Evolutionary conservation across 306 rosid species (phyloP).

Genomic region (Vigna angularis): DNA sequence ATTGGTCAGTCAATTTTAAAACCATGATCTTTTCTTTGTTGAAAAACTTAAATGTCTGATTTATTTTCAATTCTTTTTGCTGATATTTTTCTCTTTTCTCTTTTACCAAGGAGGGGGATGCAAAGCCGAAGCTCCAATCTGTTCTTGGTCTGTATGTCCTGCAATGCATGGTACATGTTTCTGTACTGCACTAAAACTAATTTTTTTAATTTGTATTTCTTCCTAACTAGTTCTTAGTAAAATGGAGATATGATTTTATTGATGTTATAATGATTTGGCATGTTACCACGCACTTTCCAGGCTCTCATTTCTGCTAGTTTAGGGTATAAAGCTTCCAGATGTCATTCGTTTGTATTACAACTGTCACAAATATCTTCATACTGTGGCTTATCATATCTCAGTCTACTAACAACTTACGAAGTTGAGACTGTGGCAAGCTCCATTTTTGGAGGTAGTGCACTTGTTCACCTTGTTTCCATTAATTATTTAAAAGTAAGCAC

Average conservation of each 20-base stretch:
- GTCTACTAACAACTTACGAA: conserved; percentile 65
- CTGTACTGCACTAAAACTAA: not conserved
- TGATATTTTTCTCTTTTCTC: conserved; percentile 37
- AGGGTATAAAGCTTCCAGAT: conserved; percentile 51
- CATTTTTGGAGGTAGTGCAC: conserved; percentile 63
- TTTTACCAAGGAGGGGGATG: conserved; percentile 63
- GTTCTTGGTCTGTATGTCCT: conserved; percentile 80
- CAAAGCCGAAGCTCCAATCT: conserved; percentile 63
- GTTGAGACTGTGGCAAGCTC: conserved; percentile 58
- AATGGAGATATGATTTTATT: not conserved
- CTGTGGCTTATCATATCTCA: conserved; percentile 83
- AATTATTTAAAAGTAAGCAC: conserved; percentile 26
- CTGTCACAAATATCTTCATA: conserved; percentile 67
- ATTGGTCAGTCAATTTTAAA: conserved; percentile 62
- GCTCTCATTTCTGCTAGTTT: conserved; percentile 73
- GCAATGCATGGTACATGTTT: conserved; percentile 71
- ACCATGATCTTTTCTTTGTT: conserved; percentile 21
- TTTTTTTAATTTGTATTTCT: conserved; percentile 24
- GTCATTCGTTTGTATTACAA: conserved; percentile 54
- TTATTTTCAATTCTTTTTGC: conserved; percentile 26
- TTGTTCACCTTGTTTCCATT: conserved; percentile 26
- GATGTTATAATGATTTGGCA: conserved; percentile 20
- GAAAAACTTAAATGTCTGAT: conserved; percentile 40
- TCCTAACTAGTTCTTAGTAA: not conserved
- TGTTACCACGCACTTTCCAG: conserved; percentile 54